Percentiles rank a stretch among this genome's conserved stretches.
Conservation (phyloP, 2,329 filamentous ascomycete genomes). For the Cladosporium sp. region DNA sequence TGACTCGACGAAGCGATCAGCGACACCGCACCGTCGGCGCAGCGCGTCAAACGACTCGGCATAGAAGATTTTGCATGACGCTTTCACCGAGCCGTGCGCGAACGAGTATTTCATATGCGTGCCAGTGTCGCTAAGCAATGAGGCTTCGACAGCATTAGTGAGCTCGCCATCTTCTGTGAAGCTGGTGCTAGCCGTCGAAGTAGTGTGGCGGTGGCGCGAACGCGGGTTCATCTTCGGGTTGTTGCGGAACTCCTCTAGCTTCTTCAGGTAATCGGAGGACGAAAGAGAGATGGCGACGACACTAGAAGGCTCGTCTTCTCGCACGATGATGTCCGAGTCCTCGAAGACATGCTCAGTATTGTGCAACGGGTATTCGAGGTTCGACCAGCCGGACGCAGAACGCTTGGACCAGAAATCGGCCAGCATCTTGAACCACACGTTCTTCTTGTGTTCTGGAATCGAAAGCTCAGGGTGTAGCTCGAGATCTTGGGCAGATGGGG, state of each 20-base stretch:
- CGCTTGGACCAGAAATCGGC: constrained; percentile 98
- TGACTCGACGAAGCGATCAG: constrained; percentile 90
- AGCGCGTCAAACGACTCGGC: constrained; percentile 96
- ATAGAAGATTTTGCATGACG: constrained; percentile 98
- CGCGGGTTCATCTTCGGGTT: constrained; percentile 19
- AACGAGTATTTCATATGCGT: constrained; percentile 97
- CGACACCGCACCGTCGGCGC: constrained; percentile 83
- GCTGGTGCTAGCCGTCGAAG: constrained; percentile 17
- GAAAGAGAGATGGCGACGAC: constrained; percentile 88
- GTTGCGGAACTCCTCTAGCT: constrained; percentile 61
- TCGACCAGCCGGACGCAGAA: constrained; percentile 88
- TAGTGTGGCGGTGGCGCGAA: constrained; percentile 14
- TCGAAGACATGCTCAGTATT: constrained; percentile 90
- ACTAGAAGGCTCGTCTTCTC: constrained; percentile 95
- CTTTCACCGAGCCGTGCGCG: constrained; percentile 83
- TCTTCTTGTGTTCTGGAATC: constrained; percentile 86
- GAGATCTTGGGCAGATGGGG: constrained; percentile 46
- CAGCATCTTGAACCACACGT: constrained; percentile 87
- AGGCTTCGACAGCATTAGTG: constrained; percentile 75
- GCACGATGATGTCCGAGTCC: constrained; percentile 92
- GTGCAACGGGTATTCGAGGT: constrained; percentile 80
- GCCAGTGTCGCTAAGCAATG: constrained; percentile 74
- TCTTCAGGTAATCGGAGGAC: constrained; percentile 78
- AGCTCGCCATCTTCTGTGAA: constrained; percentile 39
- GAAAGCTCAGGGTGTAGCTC: constrained; percentile 60